Conservation (phyloP, 768 basidiomycete genomes). For the Lactarius psammicola region DNA sequence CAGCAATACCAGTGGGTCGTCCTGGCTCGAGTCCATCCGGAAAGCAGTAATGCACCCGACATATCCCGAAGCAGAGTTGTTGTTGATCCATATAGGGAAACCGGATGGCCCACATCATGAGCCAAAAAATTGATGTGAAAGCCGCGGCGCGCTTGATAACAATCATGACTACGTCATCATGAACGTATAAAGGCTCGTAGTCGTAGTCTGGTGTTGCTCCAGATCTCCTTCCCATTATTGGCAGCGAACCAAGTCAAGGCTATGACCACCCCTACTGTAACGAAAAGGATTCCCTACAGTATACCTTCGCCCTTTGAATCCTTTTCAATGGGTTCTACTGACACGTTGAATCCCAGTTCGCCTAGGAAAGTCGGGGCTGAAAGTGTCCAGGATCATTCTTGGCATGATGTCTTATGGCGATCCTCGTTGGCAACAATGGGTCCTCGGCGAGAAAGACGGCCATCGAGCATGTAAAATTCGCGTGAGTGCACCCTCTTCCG, state of each 20-base stretch:
- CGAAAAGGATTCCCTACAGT: constrained; percentile 20
- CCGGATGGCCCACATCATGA: neutral
- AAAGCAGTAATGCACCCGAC: no score
- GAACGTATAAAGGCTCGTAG: neutral
- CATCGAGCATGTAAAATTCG: constrained; percentile 29
- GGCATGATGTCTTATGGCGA: constrained; percentile 62
- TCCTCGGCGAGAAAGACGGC: constrained; percentile 34
- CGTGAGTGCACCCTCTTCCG: constrained; percentile 29
- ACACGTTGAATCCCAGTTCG: constrained; percentile 25
- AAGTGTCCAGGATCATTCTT: constrained; percentile 64
- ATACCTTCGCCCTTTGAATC: neutral
- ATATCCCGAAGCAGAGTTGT: no score
- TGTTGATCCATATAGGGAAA: no score
- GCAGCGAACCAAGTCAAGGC: neutral
- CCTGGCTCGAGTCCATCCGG: no score
- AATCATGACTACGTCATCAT: neutral
- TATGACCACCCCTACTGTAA: constrained; percentile 13
- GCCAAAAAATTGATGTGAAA: neutral
- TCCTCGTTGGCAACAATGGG: constrained; percentile 35
- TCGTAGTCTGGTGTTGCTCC: neutral
- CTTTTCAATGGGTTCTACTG: neutral
- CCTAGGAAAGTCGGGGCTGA: constrained; percentile 52
- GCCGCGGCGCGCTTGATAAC: no score
- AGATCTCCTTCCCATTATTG: neutral
- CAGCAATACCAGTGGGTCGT: no score